A percentile compares a stretch with the other conserved stretches of the same genome.
phyloP scores from a whole-genome alignment of 306 rosid species.

The Cyamopsis tetragonoloba region DNA sequence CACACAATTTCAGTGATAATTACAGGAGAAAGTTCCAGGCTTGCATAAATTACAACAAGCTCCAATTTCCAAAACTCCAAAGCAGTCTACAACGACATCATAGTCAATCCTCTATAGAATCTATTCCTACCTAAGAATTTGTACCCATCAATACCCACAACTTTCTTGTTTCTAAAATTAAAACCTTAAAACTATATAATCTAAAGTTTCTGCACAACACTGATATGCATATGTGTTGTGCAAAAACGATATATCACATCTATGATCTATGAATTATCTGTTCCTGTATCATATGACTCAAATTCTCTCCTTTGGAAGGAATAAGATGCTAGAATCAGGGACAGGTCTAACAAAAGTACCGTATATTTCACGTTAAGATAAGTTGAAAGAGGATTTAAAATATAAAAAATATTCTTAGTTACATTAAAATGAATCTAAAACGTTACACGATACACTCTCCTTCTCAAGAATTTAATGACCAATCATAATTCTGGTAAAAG shows the following conservation, averaged over 20 bases:
- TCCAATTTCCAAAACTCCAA: neutral
- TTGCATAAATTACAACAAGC: too few relatives aligned
- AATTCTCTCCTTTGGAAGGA: conserved; percentile 16
- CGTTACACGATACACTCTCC: too few relatives aligned
- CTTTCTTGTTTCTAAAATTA: neutral
- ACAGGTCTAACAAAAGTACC: neutral
- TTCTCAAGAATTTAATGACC: conserved; percentile 66
- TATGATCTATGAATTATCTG: neutral
- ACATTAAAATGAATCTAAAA: too few relatives aligned
- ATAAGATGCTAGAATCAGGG: conserved; percentile 15
- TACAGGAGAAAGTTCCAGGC: too few relatives aligned
- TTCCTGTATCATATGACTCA: neutral
- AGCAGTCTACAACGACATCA: neutral
- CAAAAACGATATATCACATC: neutral
- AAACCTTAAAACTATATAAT: neutral
- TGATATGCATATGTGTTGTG: conserved; percentile 1
- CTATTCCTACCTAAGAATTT: conserved; percentile 5
- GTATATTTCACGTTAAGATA: too few relatives aligned
- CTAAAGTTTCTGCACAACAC: conserved; percentile 16
- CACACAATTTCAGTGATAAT: neutral
- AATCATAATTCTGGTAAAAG: conserved; percentile 58
- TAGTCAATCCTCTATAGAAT: neutral
- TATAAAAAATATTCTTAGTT: too few relatives aligned
- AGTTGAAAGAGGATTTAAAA: too few relatives aligned
- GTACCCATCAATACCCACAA: neutral